A percentile compares a stretch with the other conserved stretches of the same genome.
These are phyloP conservation scores for Salvia hispanica DNA, from an alignment of 257 asterid genomes.

Conservation along the genomic window DNA sequence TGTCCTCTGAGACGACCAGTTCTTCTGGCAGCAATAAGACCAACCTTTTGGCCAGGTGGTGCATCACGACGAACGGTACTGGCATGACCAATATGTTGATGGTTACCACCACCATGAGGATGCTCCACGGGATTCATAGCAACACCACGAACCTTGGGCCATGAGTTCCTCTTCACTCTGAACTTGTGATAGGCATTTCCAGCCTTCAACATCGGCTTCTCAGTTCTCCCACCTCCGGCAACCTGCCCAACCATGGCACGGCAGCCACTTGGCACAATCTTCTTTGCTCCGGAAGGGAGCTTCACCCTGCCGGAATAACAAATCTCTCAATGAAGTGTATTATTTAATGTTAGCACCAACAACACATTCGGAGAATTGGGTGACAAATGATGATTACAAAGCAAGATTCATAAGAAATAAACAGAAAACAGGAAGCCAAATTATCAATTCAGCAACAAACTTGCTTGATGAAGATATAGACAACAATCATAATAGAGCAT, in stretches of 20 bases:
- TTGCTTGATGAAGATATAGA: no score
- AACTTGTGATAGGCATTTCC: conserved; percentile 78
- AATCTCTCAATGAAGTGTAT: neutral
- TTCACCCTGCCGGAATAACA: conserved; percentile 45
- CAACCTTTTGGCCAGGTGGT: conserved; percentile 86
- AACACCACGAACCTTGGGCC: conserved; percentile 94
- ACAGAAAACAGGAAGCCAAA: neutral
- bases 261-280: conserved; percentile 73
- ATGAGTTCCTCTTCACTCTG: conserved; percentile 73
- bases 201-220: conserved; percentile 76
- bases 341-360: no score
- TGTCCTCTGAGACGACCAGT: conserved; percentile 85
- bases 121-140: conserved; percentile 87
- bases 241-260: conserved; percentile 90
- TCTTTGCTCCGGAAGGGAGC: conserved; percentile 85
- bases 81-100: conserved; percentile 84
- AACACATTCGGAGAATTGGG: no score
- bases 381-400: no score
- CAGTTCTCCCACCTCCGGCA: conserved; percentile 85
- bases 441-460: no score
- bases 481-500: no score
- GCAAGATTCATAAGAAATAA: neutral
- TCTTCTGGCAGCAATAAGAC: conserved; percentile 80
- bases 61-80: conserved; percentile 82
- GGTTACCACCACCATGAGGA: conserved; percentile 94